Percentiles rank a stretch among this genome's conserved stretches.
Conservation (phyloP, 208 protist genomes). For the Trypanosoma scelopori region DNA sequence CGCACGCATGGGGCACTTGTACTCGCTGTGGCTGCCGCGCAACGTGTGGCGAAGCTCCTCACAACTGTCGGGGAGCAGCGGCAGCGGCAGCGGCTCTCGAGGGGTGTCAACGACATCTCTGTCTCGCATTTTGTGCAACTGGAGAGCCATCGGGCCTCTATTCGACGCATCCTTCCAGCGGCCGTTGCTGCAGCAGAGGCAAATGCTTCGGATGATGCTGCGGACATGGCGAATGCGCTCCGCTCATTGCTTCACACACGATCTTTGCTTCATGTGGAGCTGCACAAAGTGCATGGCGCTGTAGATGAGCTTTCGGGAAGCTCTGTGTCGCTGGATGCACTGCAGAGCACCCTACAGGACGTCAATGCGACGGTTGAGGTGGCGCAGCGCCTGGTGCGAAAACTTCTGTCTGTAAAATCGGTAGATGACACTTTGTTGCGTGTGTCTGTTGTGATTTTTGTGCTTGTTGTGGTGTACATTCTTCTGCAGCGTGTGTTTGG, state of each 20-base stretch:
- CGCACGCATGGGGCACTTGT: slow-evolving; percentile 51
- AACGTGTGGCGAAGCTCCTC: slow-evolving; percentile 40
- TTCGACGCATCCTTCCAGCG: slow-evolving; percentile 48
- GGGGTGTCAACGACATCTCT: neutral
- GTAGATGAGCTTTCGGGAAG: slow-evolving; percentile 52
- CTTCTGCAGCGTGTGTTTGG: slow-evolving; percentile 66
- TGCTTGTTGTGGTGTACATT: slow-evolving; percentile 63
- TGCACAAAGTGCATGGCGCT: slow-evolving; percentile 72
- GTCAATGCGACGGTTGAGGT: slow-evolving; percentile 67
- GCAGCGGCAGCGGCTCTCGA: slow-evolving; percentile 18
- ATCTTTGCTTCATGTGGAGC: slow-evolving; percentile 61
- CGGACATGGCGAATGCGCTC: slow-evolving; percentile 52
- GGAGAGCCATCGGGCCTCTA: slow-evolving; percentile 37
- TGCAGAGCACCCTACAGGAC: slow-evolving; percentile 59
- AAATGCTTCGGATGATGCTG: slow-evolving; percentile 20
- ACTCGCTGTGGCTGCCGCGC: slow-evolving; percentile 44
- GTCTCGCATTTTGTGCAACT: slow-evolving; percentile 24
- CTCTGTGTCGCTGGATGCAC: slow-evolving; percentile 40
- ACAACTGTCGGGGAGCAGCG: slow-evolving; percentile 34
- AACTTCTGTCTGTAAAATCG: slow-evolving; percentile 60
- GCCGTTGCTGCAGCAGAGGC: slow-evolving; percentile 44
- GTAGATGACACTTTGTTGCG: slow-evolving; percentile 64
- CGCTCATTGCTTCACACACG: slow-evolving; percentile 77
- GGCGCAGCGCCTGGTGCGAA: slow-evolving; percentile 54
- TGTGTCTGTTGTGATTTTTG: slow-evolving; percentile 54